These are phyloP conservation scores for Starmerella sp. DNA, from an alignment of 805 yeast genomes.

Conservation along the genomic window DNA sequence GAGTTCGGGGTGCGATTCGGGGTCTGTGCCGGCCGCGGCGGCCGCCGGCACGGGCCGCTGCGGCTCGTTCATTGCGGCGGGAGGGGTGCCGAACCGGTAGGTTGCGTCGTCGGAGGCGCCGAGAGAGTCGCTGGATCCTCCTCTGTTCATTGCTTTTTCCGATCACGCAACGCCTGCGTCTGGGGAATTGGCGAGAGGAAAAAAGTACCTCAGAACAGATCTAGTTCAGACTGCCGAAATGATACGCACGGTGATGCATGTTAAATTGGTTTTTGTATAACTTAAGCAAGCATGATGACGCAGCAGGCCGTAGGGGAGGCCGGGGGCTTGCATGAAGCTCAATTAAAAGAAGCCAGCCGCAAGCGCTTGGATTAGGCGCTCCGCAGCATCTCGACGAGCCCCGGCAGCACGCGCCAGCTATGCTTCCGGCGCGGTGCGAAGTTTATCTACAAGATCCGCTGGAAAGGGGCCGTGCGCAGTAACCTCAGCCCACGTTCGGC, in stretches of 20 bases:
- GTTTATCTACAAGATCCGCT: no score
- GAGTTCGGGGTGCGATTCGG: neutral
- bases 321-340: neutral
- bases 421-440: no score
- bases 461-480: no score
- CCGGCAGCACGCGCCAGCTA: no score
- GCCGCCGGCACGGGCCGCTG: constrained; percentile 1
- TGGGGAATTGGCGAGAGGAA: no score
- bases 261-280: neutral
- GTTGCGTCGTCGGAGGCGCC: neutral
- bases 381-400: no score
- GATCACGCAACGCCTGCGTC: neutral
- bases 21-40: neutral
- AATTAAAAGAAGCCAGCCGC: neutral
- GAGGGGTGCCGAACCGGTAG: neutral
- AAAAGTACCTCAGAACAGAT: neutral
- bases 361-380: neutral
- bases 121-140: neutral
- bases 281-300: constrained; percentile 3
- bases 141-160: neutral
- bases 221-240: neutral
- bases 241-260: neutral
- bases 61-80: neutral
- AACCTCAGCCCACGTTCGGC: no score
- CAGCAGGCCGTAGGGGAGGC: neutral